phyloP scores from a whole-genome alignment of 768 basidiomycete species.

The Vishniacozyma victoriae region DNA sequence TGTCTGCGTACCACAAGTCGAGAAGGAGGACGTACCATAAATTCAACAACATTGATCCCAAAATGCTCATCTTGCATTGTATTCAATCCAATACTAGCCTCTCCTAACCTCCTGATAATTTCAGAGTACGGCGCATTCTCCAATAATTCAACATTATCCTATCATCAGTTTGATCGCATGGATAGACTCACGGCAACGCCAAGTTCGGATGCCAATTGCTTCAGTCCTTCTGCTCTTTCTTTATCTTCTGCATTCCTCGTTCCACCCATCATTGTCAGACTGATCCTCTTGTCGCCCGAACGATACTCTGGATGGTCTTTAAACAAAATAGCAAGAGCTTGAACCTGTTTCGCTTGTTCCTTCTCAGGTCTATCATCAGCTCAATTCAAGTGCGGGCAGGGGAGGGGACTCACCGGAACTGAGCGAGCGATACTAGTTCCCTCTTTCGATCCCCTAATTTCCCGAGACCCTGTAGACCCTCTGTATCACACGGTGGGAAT shows the following conservation, averaged over 20 bases:
- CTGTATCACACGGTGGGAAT: conserved; percentile 88
- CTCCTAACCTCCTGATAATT: conserved; percentile 65
- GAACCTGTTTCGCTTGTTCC: conserved; percentile 75
- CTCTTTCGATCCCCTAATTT: conserved; percentile 50
- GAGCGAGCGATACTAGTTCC: conserved; percentile 78
- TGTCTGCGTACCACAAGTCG: no score
- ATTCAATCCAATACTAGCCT: conserved; percentile 76
- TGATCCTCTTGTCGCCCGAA: conserved; percentile 46
- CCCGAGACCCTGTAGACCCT: conserved; percentile 54
- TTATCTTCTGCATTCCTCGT: conserved; percentile 73
- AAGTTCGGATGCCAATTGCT: conserved; percentile 58
- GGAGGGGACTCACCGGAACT: conserved; percentile 61
- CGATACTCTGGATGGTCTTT: conserved; percentile 58
- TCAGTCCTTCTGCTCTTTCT: conserved; percentile 60
- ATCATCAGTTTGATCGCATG: conserved; percentile 1
- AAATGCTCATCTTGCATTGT: conserved; percentile 99
- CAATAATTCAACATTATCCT: conserved; percentile 70
- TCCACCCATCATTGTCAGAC: conserved; percentile 75
- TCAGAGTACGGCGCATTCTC: conserved; percentile 74
- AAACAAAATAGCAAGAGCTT: conserved; percentile 61
- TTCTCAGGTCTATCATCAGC: conserved; percentile 66
- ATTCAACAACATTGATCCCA: conserved; percentile 95
- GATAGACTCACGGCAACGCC: conserved; percentile 56
- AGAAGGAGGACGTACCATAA: conserved; percentile 64
- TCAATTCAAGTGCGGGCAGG: not conserved